Conservation (phyloP, 257 asterid genomes). For the Nicotiana attenuata region DNA sequence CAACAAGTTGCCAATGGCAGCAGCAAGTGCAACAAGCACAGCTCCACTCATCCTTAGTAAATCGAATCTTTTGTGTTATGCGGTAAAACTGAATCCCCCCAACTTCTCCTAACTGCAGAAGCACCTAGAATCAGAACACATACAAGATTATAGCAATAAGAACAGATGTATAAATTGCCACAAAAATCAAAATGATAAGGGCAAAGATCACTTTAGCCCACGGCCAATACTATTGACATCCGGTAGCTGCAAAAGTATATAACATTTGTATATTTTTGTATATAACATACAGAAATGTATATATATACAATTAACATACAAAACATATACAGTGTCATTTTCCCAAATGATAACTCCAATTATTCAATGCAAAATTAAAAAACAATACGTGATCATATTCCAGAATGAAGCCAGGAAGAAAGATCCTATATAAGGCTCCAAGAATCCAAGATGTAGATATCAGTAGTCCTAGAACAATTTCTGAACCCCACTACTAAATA, state of each 20-base stretch:
- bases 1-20: constrained; percentile 84
- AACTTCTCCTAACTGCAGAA: constrained; percentile 5
- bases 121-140: constrained; percentile 1
- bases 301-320: too few species aligned
- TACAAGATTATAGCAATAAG: background rate
- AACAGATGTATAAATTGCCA: background rate
- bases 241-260: too few species aligned
- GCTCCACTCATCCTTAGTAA: constrained; percentile 63
- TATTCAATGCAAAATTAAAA: background rate
- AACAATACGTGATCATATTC: background rate
- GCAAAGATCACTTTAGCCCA: too few species aligned
- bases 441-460: background rate
- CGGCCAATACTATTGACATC: too few species aligned
- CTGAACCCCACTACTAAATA: background rate
- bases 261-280: too few species aligned
- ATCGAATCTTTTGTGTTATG: constrained; percentile 6
- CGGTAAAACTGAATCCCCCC: background rate
- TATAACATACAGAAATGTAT: too few species aligned
- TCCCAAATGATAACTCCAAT: background rate
- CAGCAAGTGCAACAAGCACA: constrained; percentile 72
- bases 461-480: background rate
- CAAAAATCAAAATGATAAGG: background rate
- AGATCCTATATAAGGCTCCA: background rate
- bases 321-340: too few species aligned
- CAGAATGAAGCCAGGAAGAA: background rate